Evolutionary conservation across 768 basidiomycete species (phyloP), one percentile per base, ranked within the genome.

Genomic region (Rhodocollybia butyracea): DNA sequence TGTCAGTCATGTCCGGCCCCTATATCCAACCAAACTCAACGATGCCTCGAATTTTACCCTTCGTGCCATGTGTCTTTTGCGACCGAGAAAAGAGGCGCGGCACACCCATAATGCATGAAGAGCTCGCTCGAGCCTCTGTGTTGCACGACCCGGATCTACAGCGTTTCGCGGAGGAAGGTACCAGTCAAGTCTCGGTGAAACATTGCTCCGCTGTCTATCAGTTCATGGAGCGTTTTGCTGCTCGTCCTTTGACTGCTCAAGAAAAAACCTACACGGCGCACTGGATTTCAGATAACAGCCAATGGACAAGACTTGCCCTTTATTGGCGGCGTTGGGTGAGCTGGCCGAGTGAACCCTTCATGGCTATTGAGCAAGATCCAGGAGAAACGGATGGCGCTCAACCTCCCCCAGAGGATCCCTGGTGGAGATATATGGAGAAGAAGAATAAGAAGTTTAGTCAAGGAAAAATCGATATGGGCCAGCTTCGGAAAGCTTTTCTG

Each of bases 1-100:
- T 59, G 24, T 47, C 63, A 31, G 57, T 68, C 45, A n/a, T 51
- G 21, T 46, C 56, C 7, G 19, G 24, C 2, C 61, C 59, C 0
- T 69, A 69, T 31, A 22, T 46, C 36, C 8, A 34, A 12, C 6
- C 43, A 17, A 6, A 26, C 11, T 8, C 39, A 5, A 5, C 6
- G 17, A 6, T 47, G 30, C 45, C 43, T 12, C 8, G 3, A 2
- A 21, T 22, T 11, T 10, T n/a, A 10, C n/a, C n/a, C n/a, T 55
- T 1, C 7, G 54, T 30, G 11, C 54, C 54, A 43, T 13, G 32
- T 21, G 13, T 27, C 17, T 47, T 47, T 31, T 27, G 24, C 7
- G 45, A 54, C 7, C 29, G 27, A 24, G 40, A 45, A 12, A 54
- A 42, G 36, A 5, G 4, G 3, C 31, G 26, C 19, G 24, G n/a